Base-by-base conservation (phyloP, 2,329 filamentous ascomycete species). In the Ophioceras dolichostomum region DNA sequence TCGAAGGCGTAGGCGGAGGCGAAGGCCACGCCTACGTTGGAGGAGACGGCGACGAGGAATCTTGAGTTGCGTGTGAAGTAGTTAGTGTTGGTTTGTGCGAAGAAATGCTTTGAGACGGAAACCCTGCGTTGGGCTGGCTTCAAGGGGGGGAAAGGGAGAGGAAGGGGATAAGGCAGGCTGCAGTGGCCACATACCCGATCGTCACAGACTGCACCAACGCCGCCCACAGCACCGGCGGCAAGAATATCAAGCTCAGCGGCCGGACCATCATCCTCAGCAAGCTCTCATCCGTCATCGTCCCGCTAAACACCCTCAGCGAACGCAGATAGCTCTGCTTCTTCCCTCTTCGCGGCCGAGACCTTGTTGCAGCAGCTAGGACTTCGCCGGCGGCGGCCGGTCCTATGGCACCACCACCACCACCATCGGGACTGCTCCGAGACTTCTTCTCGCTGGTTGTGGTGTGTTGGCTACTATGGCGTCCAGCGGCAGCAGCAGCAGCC, bases 141-240 rank as follows among this genome's bases (percentile, higher is more conserved):
- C n/a, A n/a, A n/a, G n/a, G n/a, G n/a, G n/a, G n/a, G n/a, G n/a
- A n/a, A n/a, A n/a, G n/a, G n/a, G n/a, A n/a, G n/a, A n/a, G n/a
- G n/a, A n/a, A n/a, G n/a, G n/a, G n/a, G n/a, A n/a, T n/a, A n/a
- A n/a, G n/a, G n/a, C n/a, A n/a, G n/a, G n/a, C n/a, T n/a, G n/a
- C n/a, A n/a, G n/a, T n/a, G n/a, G n/a, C n/a, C n/a, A n/a, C 31
- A 10, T 28, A 38, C 37, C 43, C 45, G 38, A 75, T 70, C 2
- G 68, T 70, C 3, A 67, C 68, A 2, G 69, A 60, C 52, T 69
- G 62, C 14, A 72, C 63, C 3, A 73, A 52, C 10, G 70, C 65
- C 3, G 67, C 67, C 70, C 70, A 75, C 3, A 75, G 52, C 0
- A 76, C 64, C 0, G 67, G 60, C 5, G 70, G 71, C 1, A 76